A percentile compares a stretch with the other conserved stretches of the same genome.
These are phyloP conservation scores for Pleurotus tuoliensis DNA, from an alignment of 768 basidiomycete genomes.

Conservation along the genomic window DNA sequence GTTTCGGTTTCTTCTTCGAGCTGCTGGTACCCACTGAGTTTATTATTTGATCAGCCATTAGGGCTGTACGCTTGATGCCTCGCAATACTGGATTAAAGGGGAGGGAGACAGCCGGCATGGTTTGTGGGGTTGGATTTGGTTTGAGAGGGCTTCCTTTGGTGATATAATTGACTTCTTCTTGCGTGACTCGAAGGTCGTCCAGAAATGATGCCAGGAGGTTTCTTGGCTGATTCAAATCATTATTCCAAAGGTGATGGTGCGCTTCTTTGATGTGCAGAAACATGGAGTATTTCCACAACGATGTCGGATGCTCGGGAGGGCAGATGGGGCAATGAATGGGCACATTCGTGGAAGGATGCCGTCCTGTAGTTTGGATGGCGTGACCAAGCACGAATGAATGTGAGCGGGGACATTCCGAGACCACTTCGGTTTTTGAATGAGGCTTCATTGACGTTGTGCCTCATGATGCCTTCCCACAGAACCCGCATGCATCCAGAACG, in stretches of 20 bases:
- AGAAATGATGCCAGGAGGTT: neutral
- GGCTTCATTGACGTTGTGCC: neutral
- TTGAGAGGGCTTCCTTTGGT: too few relatives aligned
- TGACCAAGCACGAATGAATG: neutral
- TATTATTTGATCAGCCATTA: too few relatives aligned
- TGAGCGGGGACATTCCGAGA: neutral
- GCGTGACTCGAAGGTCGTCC: too few relatives aligned
- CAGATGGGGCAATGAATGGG: neutral
- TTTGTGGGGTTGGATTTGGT: too few relatives aligned
- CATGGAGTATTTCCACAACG: neutral
- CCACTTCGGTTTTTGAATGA: neutral
- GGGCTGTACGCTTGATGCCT: too few relatives aligned
- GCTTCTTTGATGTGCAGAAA: neutral
- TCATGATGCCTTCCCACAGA: neutral
- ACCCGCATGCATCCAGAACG: neutral
- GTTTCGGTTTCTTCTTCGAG: too few relatives aligned
- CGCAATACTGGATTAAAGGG: too few relatives aligned
- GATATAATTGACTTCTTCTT: too few relatives aligned
- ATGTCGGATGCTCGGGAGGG: neutral
- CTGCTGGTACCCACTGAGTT: too few relatives aligned
- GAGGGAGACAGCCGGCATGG: too few relatives aligned
- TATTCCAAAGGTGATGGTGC: neutral
- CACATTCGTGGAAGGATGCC: neutral
- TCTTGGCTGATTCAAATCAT: neutral
- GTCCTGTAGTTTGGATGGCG: neutral